Evolutionary conservation across 2,329 filamentous ascomycete genomes (phyloP).

Genomic region (Colletotrichum tropicale): DNA sequence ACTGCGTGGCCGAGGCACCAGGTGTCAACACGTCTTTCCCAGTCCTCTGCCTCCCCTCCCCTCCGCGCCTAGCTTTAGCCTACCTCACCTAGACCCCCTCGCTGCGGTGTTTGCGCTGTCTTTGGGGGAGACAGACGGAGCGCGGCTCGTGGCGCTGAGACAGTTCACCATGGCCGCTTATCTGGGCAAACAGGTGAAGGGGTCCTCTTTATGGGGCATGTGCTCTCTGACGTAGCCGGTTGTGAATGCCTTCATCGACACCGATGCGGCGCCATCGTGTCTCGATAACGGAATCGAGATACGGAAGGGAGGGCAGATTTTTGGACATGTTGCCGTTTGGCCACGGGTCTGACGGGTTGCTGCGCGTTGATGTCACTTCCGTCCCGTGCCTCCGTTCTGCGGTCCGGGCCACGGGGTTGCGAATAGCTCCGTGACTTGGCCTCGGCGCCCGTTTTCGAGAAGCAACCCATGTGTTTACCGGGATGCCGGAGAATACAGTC

Average conservation of each 20-base stretch:
- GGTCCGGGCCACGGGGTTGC: slow-evolving; percentile 2
- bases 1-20: not conserved
- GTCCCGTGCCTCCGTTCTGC: slow-evolving; percentile 2
- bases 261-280: not conserved
- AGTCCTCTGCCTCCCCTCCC: not conserved
- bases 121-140: not conserved
- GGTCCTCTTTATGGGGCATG: not conserved
- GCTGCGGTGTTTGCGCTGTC: not conserved
- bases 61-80: not conserved
- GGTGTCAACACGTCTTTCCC: not conserved
- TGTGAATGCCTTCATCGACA: slow-evolving; percentile 5
- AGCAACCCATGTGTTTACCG: not conserved
- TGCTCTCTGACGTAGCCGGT: slow-evolving; percentile 6
- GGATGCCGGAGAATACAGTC: not conserved
- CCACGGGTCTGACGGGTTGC: not conserved
- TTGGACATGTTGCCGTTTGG: not conserved
- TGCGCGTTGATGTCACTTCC: slow-evolving; percentile 17
- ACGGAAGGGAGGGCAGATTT: not conserved
- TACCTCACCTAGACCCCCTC: not conserved
- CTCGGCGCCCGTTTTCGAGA: not conserved
- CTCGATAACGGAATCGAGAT: slow-evolving; percentile 4
- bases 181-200: not conserved
- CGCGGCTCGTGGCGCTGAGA: slow-evolving; percentile 14
- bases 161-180: not conserved
- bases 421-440: slow-evolving; percentile 1